Evolutionary conservation across 768 basidiomycete species (phyloP).

Genomic region (Lactifluus pinguis): DNA sequence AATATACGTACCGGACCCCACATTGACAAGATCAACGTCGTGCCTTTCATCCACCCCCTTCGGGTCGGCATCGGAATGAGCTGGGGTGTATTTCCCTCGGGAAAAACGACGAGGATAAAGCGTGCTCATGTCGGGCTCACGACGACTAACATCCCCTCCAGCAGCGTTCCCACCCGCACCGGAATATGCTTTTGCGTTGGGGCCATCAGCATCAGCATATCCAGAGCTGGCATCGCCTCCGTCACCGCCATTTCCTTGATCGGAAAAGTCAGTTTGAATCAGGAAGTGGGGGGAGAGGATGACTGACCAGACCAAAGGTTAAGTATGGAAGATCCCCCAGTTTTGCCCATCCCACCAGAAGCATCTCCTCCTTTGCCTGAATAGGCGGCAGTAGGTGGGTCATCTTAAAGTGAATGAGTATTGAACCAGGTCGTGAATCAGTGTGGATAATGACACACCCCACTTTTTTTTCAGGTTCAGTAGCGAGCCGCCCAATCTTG

Average conservation of each 20-base stretch:
- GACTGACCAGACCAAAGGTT: conserved; percentile 16
- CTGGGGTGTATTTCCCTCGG: neutral
- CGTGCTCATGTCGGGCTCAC: neutral
- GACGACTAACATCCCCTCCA: conserved; percentile 5
- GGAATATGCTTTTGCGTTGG: conserved; percentile 9
- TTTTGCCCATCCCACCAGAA: conserved; percentile 12
- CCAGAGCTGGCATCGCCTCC: conserved; percentile 17
- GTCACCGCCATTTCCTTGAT: conserved; percentile 18
- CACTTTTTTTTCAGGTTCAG: neutral
- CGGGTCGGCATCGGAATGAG: neutral
- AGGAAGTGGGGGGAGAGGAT: neutral
- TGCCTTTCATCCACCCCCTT: neutral
- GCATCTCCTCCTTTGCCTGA: conserved; percentile 18
- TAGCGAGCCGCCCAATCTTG: neutral
- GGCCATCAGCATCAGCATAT: neutral
- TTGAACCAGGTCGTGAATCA: neutral
- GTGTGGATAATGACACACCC: neutral
- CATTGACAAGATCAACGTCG: neutral
- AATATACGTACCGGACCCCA: conserved; percentile 1
- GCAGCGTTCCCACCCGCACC: conserved; percentile 11
- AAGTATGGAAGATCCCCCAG: neutral
- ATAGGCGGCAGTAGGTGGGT: neutral
- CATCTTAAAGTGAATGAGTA: neutral
- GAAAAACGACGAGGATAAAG: neutral
- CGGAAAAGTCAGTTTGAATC: neutral